Evolutionary conservation across 2,329 filamentous ascomycete genomes (phyloP).

Genomic region (Colletotrichum lupini): DNA sequence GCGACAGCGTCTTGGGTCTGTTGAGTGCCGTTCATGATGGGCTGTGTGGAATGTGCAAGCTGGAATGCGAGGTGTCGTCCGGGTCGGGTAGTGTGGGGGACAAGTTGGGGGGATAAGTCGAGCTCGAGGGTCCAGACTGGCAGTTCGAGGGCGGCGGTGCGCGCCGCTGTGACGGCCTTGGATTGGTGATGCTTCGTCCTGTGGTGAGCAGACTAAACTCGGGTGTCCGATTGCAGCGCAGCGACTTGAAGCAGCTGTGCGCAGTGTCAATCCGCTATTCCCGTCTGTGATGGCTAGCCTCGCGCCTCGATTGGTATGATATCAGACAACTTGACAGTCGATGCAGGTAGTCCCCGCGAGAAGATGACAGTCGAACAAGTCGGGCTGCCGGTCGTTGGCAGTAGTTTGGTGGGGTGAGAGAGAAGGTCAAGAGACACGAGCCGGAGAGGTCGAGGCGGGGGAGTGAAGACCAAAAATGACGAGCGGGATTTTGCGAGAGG

Average conservation of each 20-base stretch:
- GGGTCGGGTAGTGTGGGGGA: slow-evolving; percentile 7
- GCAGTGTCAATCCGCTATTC: slow-evolving; percentile 2
- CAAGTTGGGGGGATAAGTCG: slow-evolving; percentile 3
- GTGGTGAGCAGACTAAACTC: slow-evolving; percentile 12
- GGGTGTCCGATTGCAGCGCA: slow-evolving; percentile 12
- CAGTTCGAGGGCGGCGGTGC: slow-evolving; percentile 1
- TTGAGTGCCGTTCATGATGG: slow-evolving; percentile 35
- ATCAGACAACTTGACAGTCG: neutral
- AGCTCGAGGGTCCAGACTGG: neutral
- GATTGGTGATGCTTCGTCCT: slow-evolving; percentile 25
- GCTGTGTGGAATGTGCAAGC: slow-evolving; percentile 5
- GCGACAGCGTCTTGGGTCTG: slow-evolving; percentile 24
- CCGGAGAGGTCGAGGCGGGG: neutral
- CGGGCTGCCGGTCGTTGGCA: neutral
- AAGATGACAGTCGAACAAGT: neutral
- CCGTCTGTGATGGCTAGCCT: neutral
- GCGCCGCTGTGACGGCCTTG: slow-evolving; percentile 1
- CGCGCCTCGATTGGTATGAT: neutral
- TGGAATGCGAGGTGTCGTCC: slow-evolving; percentile 6
- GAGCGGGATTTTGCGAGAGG: neutral
- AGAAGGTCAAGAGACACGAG: neutral
- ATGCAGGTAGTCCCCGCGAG: neutral
- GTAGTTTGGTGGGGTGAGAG: neutral
- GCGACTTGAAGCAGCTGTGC: slow-evolving; percentile 2
- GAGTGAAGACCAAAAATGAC: neutral